A percentile compares a stretch with the other conserved stretches of the same genome.
These are phyloP conservation scores for Flaveria ramosissima DNA, from an alignment of 129 eudicot species.

Conservation along the genomic window DNA sequence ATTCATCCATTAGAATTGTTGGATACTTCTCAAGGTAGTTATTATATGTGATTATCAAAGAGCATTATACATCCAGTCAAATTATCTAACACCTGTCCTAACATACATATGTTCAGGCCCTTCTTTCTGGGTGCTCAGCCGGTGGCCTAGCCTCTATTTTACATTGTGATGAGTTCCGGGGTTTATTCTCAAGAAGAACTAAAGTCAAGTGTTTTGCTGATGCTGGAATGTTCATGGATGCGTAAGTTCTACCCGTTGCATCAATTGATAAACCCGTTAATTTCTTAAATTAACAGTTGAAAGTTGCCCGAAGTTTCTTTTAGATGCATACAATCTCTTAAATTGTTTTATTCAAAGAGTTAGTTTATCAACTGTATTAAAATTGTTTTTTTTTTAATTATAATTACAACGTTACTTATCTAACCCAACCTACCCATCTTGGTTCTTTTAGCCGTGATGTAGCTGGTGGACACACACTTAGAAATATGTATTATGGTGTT, in stretches of 20 bases:
- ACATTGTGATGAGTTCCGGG: slow-evolving; percentile 48
- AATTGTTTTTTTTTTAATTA: background rate
- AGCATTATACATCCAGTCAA: background rate
- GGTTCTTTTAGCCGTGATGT: slow-evolving; percentile 35
- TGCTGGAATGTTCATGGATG: slow-evolving; percentile 51
- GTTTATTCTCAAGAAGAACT: slow-evolving; percentile 40
- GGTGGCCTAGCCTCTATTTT: slow-evolving; percentile 51
- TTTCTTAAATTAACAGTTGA: background rate
- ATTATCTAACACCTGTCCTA: background rate
- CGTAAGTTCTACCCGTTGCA: slow-evolving; percentile 29
- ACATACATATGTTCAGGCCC: slow-evolving; percentile 34
- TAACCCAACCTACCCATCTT: background rate
- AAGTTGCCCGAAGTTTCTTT: background rate
- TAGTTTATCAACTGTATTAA: background rate
- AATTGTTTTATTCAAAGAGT: background rate
- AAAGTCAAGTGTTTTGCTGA: slow-evolving; percentile 52
- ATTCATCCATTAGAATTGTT: background rate
- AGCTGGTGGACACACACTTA: slow-evolving; percentile 38
- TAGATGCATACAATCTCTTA: slow-evolving; percentile 2
- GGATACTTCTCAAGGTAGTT: background rate
- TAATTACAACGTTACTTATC: background rate
- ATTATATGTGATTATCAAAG: background rate
- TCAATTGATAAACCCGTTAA: slow-evolving; percentile 1
- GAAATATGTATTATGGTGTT: slow-evolving; percentile 36
- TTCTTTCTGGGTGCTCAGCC: slow-evolving; percentile 56